Evolutionary conservation across 176 grass and related monocot genomes (phyloP).

Genomic region (Musa troglodytarum): DNA sequence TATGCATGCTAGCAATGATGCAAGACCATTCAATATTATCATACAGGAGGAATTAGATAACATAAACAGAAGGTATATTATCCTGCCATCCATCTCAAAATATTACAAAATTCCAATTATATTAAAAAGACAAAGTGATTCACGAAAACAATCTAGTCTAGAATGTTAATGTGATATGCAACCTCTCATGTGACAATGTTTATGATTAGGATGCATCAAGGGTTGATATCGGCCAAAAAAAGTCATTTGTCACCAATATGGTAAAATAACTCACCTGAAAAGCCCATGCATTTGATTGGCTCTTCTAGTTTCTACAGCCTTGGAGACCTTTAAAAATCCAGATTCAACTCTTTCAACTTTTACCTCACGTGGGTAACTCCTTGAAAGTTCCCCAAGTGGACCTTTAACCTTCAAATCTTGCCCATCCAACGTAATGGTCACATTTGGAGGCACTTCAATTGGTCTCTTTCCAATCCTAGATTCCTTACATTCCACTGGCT

Average conservation of each 20-base stretch:
- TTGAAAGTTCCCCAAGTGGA: slow-evolving; percentile 70
- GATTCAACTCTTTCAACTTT: slow-evolving; percentile 71
- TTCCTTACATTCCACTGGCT: slow-evolving; percentile 81
- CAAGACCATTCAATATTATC: neutral
- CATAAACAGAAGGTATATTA: neutral
- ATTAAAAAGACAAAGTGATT: neutral
- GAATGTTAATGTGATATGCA: neutral
- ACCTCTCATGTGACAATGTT: neutral
- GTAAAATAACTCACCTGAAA: slow-evolving; percentile 56
- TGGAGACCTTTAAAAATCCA: slow-evolving; percentile 52
- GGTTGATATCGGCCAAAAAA: neutral
- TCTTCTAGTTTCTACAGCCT: slow-evolving; percentile 62
- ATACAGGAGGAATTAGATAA: neutral
- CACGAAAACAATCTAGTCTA: neutral
- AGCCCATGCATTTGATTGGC: slow-evolving; percentile 96
- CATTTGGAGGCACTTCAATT: slow-evolving; percentile 69
- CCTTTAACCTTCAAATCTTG: slow-evolving; percentile 85
- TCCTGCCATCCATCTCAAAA: neutral
- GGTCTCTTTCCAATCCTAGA: slow-evolving; percentile 92
- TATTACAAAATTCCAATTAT: neutral
- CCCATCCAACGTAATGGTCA: slow-evolving; percentile 62
- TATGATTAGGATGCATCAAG: neutral
- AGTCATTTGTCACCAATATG: neutral
- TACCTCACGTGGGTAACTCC: slow-evolving; percentile 64
- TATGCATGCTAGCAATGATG: neutral